Evolutionary conservation across 225 moss, liverwort and hornwort genomes (phyloP), one percentile per base, ranked within the genome.

Genomic region (Climacium dendroides): DNA sequence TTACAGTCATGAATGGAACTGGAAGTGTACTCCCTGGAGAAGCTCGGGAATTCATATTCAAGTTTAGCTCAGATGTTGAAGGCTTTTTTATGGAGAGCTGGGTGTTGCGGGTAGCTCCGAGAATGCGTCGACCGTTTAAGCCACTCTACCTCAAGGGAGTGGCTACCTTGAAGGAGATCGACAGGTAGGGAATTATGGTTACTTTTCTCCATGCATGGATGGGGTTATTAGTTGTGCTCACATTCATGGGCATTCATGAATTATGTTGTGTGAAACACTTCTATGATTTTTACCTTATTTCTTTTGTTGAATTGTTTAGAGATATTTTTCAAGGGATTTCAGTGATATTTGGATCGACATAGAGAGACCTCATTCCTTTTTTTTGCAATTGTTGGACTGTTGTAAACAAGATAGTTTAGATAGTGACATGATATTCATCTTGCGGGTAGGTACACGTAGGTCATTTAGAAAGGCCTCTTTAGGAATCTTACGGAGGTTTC

Each of bases 51-150:
- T 96, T 96, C 82, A 63, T 84, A 19, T 97, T 97, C 83, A 94
- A 78, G 37, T 97, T 96, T 47, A 87, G 90, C 39, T 96, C 94
- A 50, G 86, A 92, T 9, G 91, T 89, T 76, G 89, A 95, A 78
- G 96, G 96, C 1, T 92, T 90, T 59, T 94, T 91, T 15, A 81
- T 95, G 91, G 95, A 97, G 83, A 93, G 85, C 45, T 97, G 96
- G 96, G 77, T 92, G 11, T 87, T 95, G 78, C 91, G 90, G 54
- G 82, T 95, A 39, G 94, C 90, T 86, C 96, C 96, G 30, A 92
- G 84, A 74, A 91, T 94, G 71, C 87, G 76, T 26, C 48, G n/a
- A 53, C 85, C 87, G 11, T 91, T 95, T 75, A 87, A 93, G 87
- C 88, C 90, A 61, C 87, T 97, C 71, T 91, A 91, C 74, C 89